A percentile compares a stretch with the other conserved stretches of the same genome.
Evolutionary conservation across 345 rosid genomes (phyloP).

Genomic region (Trapa bicornis): DNA sequence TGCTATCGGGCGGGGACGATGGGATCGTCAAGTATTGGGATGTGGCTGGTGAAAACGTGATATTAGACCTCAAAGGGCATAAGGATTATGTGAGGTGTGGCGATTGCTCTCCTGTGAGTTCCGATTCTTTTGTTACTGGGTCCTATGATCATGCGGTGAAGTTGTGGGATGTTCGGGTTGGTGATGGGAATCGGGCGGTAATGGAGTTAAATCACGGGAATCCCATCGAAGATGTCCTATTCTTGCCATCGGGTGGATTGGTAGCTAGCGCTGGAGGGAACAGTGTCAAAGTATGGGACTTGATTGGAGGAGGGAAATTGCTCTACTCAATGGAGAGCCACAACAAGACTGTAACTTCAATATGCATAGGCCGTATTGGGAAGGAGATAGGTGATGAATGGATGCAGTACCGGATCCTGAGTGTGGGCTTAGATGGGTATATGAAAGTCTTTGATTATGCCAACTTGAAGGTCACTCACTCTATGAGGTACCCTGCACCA

Average conservation of each 20-base stretch:
- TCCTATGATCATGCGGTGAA: slow-evolving; percentile 88
- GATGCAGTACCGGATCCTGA: slow-evolving; percentile 47
- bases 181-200: slow-evolving; percentile 27
- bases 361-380: slow-evolving; percentile 47
- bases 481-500: slow-evolving; percentile 85
- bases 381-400: slow-evolving; percentile 26
- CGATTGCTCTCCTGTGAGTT: slow-evolving; percentile 63
- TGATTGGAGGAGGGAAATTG: slow-evolving; percentile 75
- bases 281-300: slow-evolving; percentile 79
- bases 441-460: slow-evolving; percentile 86
- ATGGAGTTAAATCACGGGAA: slow-evolving; percentile 71
- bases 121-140: slow-evolving; percentile 62
- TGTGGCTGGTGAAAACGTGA: slow-evolving; percentile 52
- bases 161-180: slow-evolving; percentile 81
- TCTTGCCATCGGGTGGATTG: slow-evolving; percentile 80
- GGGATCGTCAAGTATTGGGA: slow-evolving; percentile 91
- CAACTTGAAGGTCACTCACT: slow-evolving; percentile 63
- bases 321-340: slow-evolving; percentile 82
- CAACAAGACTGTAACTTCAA: slow-evolving; percentile 78
- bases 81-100: slow-evolving; percentile 89
- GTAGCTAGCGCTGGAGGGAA: slow-evolving; percentile 78
- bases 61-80: slow-evolving; percentile 56
- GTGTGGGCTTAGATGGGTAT: slow-evolving; percentile 82
- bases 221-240: slow-evolving; percentile 81
- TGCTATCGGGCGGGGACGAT: slow-evolving; percentile 89